Evolutionary conservation across 164 flowering plant genomes (phyloP).

Genomic region (Amborella trichopoda): DNA sequence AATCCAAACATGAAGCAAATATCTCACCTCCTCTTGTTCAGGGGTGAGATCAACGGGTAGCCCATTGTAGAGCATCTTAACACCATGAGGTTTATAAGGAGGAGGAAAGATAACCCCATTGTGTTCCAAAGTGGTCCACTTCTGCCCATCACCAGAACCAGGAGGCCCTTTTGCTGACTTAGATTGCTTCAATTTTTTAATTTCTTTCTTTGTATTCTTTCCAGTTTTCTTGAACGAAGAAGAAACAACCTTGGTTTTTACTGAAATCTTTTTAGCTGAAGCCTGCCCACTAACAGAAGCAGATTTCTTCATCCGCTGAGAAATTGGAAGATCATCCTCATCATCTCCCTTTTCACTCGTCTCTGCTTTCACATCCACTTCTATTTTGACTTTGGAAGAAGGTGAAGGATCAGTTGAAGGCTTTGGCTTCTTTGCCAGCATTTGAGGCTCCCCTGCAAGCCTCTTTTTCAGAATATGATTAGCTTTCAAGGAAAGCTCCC

Average conservation of each 20-base stretch:
- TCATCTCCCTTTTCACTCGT: constrained; percentile 28
- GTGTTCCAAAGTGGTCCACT: constrained; percentile 90
- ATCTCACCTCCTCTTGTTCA: constrained; percentile 87
- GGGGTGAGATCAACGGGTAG: constrained; percentile 77
- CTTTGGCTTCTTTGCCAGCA: constrained; percentile 55
- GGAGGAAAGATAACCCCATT: constrained; percentile 98
- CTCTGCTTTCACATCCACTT: constrained; percentile 35
- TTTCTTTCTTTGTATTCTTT: no score
- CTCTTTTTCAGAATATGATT: constrained; percentile 44
- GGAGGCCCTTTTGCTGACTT: constrained; percentile 63
- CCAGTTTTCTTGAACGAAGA: no score
- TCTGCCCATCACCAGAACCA: constrained; percentile 83
- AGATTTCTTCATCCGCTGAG: constrained; percentile 53
- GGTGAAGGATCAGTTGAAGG: constrained; percentile 25
- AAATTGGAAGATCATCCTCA: constrained; percentile 60
- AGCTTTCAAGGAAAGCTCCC: constrained; percentile 15
- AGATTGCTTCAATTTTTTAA: constrained; percentile 33
- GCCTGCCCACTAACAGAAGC: constrained; percentile 26
- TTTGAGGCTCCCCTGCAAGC: constrained; percentile 39
- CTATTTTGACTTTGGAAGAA: constrained; percentile 26
- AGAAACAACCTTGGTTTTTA: constrained; percentile 26
- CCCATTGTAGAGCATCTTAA: constrained; percentile 87
- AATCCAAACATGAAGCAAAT: no score
- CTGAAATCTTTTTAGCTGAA: constrained; percentile 27
- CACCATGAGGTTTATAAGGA: constrained; percentile 80